Percentiles rank a stretch among this genome's conserved stretches.
phyloP scores from a whole-genome alignment of 2,329 filamentous ascomycete genomes.

The Penicillium sp. region DNA sequence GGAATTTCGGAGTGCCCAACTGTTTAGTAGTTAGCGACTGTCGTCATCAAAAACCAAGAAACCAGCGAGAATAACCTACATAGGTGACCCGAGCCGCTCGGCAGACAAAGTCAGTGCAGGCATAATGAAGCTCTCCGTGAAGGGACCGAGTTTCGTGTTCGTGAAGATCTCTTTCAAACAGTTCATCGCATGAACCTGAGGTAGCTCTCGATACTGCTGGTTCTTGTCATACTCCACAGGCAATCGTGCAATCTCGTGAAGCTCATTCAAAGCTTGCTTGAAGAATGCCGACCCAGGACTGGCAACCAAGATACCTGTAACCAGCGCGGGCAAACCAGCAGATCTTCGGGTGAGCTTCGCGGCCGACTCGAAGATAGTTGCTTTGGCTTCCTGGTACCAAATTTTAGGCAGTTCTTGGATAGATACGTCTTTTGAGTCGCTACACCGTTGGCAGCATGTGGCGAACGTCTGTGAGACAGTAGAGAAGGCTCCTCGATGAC shows the following conservation, averaged over 20 bases:
- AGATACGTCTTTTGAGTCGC: slow-evolving; percentile 49
- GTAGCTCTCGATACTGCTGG: slow-evolving; percentile 57
- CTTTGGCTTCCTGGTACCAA: slow-evolving; percentile 70
- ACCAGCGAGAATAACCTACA: slow-evolving; percentile 51
- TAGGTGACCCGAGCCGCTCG: slow-evolving; percentile 71
- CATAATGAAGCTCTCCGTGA: slow-evolving; percentile 71
- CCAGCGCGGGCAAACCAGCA: slow-evolving; percentile 83
- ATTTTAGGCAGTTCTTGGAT: slow-evolving; percentile 53
- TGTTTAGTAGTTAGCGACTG: slow-evolving; percentile 32
- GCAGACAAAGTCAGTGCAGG: slow-evolving; percentile 76
- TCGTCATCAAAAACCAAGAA: not conserved
- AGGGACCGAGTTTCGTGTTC: slow-evolving; percentile 69
- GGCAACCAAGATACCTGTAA: slow-evolving; percentile 70
- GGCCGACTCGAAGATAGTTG: slow-evolving; percentile 70
- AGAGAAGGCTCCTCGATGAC: slow-evolving; percentile 90
- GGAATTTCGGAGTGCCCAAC: slow-evolving; percentile 93
- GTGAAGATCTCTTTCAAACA: slow-evolving; percentile 91
- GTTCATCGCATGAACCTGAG: slow-evolving; percentile 93
- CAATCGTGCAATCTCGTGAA: slow-evolving; percentile 39
- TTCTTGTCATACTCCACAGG: slow-evolving; percentile 29
- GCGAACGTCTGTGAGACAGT: slow-evolving; percentile 87
- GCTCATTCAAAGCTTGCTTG: slow-evolving; percentile 41
- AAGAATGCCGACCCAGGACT: slow-evolving; percentile 54
- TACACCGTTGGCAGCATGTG: slow-evolving; percentile 68
- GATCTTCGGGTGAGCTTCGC: slow-evolving; percentile 83